Evolutionary conservation across 148 eudicot genomes (phyloP).

Genomic region (Cornus suecica): DNA sequence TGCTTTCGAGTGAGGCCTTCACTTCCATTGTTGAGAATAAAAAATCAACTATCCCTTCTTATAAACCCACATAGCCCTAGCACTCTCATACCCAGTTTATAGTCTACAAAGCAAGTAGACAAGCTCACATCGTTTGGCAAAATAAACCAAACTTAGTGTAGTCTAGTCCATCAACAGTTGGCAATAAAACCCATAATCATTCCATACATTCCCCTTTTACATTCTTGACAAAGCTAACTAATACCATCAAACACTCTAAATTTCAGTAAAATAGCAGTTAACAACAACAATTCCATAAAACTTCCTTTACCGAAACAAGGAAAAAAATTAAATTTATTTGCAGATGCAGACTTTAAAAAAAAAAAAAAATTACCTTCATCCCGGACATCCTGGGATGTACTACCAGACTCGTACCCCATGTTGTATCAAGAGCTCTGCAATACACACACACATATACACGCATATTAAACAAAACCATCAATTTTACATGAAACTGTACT

Average conservation of each 20-base stretch:
- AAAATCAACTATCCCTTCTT: neutral
- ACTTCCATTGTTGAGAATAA: no score
- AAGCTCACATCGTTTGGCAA: neutral
- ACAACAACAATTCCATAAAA: neutral
- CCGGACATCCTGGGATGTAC: slow-evolving; percentile 36
- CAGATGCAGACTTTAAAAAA: neutral
- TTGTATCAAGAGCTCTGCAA: slow-evolving; percentile 10
- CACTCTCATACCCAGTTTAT: neutral
- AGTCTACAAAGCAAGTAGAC: neutral
- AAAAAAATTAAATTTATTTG: neutral
- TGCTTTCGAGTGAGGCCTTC: no score
- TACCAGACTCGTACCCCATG: slow-evolving; percentile 33
- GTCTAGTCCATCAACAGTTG: neutral
- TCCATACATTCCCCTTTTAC: neutral
- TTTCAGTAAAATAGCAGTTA: neutral
- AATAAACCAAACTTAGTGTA: neutral
- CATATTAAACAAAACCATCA: neutral
- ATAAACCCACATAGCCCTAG: neutral
- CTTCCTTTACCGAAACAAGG: neutral
- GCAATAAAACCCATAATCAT: neutral
- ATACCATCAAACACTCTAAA: neutral
- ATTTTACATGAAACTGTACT: neutral
- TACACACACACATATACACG: neutral
- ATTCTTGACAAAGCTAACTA: neutral
- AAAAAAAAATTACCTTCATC: slow-evolving; percentile 30